Evolutionary conservation across 1,284 basidiomycete species (phyloP), one percentile per base, ranked within the genome.

Genomic region (Ceratobasidium sp.): DNA sequence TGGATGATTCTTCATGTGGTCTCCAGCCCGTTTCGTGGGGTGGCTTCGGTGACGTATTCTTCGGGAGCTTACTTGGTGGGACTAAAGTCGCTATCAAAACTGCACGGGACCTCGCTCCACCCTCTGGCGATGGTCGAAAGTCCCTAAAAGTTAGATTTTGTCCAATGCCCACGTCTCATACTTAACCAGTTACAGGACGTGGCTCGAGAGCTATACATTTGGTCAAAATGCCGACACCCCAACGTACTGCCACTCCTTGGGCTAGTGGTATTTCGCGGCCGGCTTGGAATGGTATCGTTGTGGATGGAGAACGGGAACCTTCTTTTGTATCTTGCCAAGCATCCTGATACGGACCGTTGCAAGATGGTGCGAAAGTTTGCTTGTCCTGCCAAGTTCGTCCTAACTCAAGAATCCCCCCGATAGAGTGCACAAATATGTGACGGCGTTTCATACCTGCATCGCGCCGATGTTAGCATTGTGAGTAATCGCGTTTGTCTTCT

Each of bases 291-390:
- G 66, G 51, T 69, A 7, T 54, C 66, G 3, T 37, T n/a, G 8
- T 69, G 66, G 66, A 69, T 69, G 66, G 39, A 58, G 2, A 41
- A 58, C 39, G 66, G 66, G 8, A 58, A 58, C 27, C 53, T 58
- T 0, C 29, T n/a, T 2, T 19, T 14, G 5, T 66, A 66, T 41
- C 16, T 66, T 29, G n/a, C 13, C 14, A 53, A 29, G 14, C 2
- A 65, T 34, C 64, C 48, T 13, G 34, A 39, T 2, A 37, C 31
- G 2, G 49, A 66, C 11, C 64, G 64, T 19, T 53, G 34, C n/a
- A 14, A 37, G 13, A 48, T 54, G n/a, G 51, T 58, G n/a, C 27
- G 54, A 39, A n/a, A 19, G 56, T 7, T 9, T 24, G 2, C 31
- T 11, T 24, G 11, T 54, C 11, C 37, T 24, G 43, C 37, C n/a